Conservation (phyloP, 345 rosid genomes). For the Erysimum cheiranthoides region DNA sequence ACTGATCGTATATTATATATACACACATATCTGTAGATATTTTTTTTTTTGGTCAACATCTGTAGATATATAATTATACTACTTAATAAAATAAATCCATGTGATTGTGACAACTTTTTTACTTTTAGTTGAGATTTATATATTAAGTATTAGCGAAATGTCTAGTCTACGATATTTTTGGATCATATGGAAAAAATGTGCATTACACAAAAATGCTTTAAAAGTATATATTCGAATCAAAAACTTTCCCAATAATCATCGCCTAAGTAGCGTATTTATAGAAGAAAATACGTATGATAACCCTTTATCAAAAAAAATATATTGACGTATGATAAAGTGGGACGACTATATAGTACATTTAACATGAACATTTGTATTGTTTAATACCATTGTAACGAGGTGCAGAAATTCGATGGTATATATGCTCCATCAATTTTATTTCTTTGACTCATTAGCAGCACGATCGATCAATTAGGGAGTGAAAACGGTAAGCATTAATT, state of each 20-base stretch:
- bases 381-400: neutral
- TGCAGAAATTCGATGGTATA: neutral
- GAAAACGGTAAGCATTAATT: neutral
- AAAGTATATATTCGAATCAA: neutral
- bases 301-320: too few species aligned
- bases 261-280: neutral
- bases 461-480: neutral
- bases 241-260: neutral
- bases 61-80: neutral
- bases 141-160: constrained; percentile 15
- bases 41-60: too few species aligned
- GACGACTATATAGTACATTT: neutral
- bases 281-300: neutral
- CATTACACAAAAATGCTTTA: neutral
- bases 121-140: constrained; percentile 21
- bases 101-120: constrained; percentile 27
- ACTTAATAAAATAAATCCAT: constrained; percentile 1
- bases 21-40: neutral
- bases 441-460: too few species aligned
- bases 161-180: constrained; percentile 6
- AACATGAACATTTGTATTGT: neutral
- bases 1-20: neutral
- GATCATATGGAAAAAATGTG: constrained; percentile 14
- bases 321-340: neutral
- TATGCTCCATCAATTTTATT: too few species aligned